phyloP scores from a whole-genome alignment of 78 protist species.

The Protostelium mycophagum region DNA sequence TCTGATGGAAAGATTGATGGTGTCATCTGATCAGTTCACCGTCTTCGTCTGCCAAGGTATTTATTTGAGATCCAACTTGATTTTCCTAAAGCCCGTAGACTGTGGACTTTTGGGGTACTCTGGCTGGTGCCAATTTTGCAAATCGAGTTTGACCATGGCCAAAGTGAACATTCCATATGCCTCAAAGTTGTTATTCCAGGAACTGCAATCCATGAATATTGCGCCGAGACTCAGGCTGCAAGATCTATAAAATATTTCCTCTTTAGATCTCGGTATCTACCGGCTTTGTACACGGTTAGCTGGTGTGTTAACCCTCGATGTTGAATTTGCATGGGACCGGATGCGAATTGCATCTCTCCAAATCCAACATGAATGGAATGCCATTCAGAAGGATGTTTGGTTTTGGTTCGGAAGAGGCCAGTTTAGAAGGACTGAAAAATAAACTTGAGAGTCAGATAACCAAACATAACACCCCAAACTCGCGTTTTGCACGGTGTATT shows the following conservation, averaged over 20 bases:
- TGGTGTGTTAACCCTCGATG: no score
- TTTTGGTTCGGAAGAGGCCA: no score
- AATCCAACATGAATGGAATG: no score
- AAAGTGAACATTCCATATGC: conserved; percentile 94
- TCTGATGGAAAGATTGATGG: conserved; percentile 93
- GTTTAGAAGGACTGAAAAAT: no score
- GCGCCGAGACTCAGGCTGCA: conserved; percentile 51
- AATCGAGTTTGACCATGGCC: conserved; percentile 41
- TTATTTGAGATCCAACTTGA: background rate
- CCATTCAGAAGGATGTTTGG: no score
- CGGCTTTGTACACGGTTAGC: no score
- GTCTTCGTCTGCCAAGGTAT: conserved; percentile 77
- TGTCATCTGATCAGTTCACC: conserved; percentile 82
- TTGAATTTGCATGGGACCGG: no score
- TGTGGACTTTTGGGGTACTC: conserved; percentile 59
- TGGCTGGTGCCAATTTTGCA: conserved; percentile 95
- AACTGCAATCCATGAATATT: conserved; percentile 90
- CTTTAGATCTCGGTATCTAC: no score
- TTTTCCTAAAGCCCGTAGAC: background rate
- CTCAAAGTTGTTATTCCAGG: conserved; percentile 97
- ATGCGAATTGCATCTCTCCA: no score
- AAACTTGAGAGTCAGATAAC: no score
- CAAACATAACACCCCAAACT: no score
- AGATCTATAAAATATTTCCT: conserved; percentile 27
- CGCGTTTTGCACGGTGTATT: no score